Conservation (phyloP, 78 protist genomes). For the Acrasis kona region DNA sequence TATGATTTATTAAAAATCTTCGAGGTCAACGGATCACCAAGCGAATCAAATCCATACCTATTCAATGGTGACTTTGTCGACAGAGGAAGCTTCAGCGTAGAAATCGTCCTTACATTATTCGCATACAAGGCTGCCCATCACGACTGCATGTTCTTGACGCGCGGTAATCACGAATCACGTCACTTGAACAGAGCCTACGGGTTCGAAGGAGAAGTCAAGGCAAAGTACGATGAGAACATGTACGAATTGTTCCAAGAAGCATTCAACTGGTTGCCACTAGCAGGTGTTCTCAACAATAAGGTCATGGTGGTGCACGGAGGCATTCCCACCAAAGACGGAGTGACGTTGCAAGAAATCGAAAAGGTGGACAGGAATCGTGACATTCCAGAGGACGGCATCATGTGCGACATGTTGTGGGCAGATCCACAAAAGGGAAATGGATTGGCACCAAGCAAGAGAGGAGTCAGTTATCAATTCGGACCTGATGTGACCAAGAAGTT, state of each 20-base stretch:
- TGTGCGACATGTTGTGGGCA: slow-evolving; percentile 85
- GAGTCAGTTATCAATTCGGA: slow-evolving; percentile 84
- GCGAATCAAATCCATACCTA: slow-evolving; percentile 45
- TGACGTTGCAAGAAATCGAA: slow-evolving; percentile 71
- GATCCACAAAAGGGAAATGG: slow-evolving; percentile 78
- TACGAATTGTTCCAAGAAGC: slow-evolving; percentile 59
- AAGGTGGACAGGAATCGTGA: slow-evolving; percentile 49
- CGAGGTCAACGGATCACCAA: slow-evolving; percentile 64
- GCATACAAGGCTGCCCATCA: slow-evolving; percentile 74
- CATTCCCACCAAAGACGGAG: slow-evolving; percentile 63
- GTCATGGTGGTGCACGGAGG: slow-evolving; percentile 85
- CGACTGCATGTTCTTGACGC: slow-evolving; percentile 51
- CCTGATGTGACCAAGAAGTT: slow-evolving; percentile 80
- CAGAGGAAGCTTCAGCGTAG: slow-evolving; percentile 61
- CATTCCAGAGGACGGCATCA: slow-evolving; percentile 70
- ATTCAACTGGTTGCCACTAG: slow-evolving; percentile 72
- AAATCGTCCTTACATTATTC: slow-evolving; percentile 61
- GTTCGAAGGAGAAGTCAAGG: slow-evolving; percentile 85
- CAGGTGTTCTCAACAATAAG: slow-evolving; percentile 30
- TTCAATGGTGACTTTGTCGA: slow-evolving; percentile 81
- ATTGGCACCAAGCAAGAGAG: slow-evolving; percentile 71
- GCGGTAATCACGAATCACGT: slow-evolving; percentile 89
- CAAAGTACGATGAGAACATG: slow-evolving; percentile 15
- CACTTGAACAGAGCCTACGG: slow-evolving; percentile 84
- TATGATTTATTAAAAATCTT: slow-evolving; percentile 71